Percentiles rank a stretch among this genome's conserved stretches.
Evolutionary conservation across 768 basidiomycete species (phyloP).

Genomic region (Mrakia gelida): DNA sequence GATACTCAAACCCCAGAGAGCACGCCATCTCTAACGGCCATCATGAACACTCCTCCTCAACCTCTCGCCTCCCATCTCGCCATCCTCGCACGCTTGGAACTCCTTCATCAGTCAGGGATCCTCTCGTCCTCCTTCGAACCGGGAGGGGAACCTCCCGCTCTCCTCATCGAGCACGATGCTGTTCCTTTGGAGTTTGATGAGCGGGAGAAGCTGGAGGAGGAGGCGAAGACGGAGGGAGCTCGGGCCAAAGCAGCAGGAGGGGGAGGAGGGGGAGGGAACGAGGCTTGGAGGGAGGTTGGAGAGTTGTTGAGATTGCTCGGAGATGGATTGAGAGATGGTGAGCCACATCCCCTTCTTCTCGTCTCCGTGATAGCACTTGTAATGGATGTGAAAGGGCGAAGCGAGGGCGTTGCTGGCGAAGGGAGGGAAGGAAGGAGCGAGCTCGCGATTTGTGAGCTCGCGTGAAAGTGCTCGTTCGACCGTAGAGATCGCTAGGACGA

Average conservation of each 20-base stretch:
- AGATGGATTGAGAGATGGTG: conserved; percentile 28
- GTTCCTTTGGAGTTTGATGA: conserved; percentile 4
- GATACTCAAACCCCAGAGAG: too few species aligned
- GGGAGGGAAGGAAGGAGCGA: not conserved
- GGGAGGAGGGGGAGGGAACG: not conserved
- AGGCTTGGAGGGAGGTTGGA: conserved; percentile 23
- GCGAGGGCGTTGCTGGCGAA: not conserved
- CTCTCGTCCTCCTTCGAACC: conserved; percentile 1
- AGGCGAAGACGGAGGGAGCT: not conserved
- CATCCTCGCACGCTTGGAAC: conserved; percentile 26
- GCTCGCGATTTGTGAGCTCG: not conserved
- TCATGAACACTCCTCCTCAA: not conserved
- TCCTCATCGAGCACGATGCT: not conserved
- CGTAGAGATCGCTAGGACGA: not conserved
- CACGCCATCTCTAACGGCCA: not conserved
- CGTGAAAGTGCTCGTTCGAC: not conserved
- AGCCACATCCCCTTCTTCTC: not conserved
- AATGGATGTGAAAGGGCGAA: not conserved
- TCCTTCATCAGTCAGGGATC: conserved; percentile 20
- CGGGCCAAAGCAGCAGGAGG: not conserved
- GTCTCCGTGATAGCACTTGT: not conserved
- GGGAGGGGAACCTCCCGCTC: not conserved
- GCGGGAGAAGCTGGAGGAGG: not conserved
- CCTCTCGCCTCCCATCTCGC: conserved; percentile 28
- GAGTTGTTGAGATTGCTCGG: conserved; percentile 11